Conservation (phyloP, 257 asterid species). For the Plectranthus barbatus region DNA sequence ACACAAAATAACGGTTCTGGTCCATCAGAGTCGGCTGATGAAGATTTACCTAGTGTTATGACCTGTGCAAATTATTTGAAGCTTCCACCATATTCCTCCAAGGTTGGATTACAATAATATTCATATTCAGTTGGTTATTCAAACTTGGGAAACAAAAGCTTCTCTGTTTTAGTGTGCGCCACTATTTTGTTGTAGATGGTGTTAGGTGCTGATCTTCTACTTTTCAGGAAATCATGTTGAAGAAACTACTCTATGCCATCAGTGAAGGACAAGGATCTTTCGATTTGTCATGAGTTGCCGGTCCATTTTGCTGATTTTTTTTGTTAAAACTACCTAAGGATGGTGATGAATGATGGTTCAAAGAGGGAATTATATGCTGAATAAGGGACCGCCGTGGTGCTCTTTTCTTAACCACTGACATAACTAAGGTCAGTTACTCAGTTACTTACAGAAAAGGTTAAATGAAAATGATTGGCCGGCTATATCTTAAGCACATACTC, state of each 20-base stretch:
- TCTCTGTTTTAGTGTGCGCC: not conserved
- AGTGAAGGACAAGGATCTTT: slow-evolving; percentile 96
- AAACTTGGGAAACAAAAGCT: not conserved
- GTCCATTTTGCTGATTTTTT: slow-evolving; percentile 10
- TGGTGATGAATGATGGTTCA: slow-evolving; percentile 13
- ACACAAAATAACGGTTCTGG: slow-evolving; percentile 46
- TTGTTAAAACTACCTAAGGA: not conserved
- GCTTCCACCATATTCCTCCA: slow-evolving; percentile 96
- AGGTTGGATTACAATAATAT: slow-evolving; percentile 33
- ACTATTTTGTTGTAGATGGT: not conserved
- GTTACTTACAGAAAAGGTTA: no score
- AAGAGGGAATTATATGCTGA: slow-evolving; percentile 10
- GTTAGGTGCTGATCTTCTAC: not conserved
- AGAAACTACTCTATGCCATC: slow-evolving; percentile 82
- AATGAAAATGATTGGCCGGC: no score
- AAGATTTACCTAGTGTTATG: slow-evolving; percentile 97
- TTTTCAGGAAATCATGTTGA: slow-evolving; percentile 79
- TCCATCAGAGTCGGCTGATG: slow-evolving; percentile 77
- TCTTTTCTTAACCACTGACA: slow-evolving; percentile 15
- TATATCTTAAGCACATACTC: no score
- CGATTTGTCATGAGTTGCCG: slow-evolving; percentile 63
- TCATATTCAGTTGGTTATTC: not conserved
- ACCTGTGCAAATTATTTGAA: slow-evolving; percentile 98
- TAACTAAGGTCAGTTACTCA: slow-evolving; percentile 26
- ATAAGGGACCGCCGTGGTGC: slow-evolving; percentile 9